A percentile compares a stretch with the other conserved stretches of the same genome.
Conservation (phyloP, 208 protist genomes). For the Sergeia podlipaevii region DNA sequence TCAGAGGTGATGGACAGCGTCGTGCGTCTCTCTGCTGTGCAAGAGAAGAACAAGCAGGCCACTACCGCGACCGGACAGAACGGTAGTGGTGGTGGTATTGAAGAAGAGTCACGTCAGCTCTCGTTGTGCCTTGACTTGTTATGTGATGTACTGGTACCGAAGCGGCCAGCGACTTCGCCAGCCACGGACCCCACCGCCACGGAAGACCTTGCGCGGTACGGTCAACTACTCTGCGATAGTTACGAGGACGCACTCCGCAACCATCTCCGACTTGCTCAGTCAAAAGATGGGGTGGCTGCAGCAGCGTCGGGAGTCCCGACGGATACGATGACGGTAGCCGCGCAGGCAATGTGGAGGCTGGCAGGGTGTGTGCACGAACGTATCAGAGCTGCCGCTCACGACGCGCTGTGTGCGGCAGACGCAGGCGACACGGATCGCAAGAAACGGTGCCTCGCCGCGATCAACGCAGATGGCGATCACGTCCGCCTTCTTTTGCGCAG, state of each 20-base stretch:
- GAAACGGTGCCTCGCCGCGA: constrained; percentile 20
- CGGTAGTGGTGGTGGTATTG: not conserved
- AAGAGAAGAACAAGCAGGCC: not conserved
- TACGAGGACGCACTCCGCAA: constrained; percentile 69
- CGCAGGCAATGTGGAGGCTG: constrained; percentile 41
- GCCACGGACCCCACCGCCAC: constrained; percentile 11
- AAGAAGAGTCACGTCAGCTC: constrained; percentile 7
- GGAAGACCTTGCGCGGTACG: constrained; percentile 48
- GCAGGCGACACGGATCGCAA: constrained; percentile 11
- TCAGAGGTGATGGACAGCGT: constrained; percentile 75
- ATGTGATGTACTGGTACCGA: constrained; percentile 6
- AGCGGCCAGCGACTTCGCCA: not conserved
- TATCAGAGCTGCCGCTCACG: constrained; percentile 37
- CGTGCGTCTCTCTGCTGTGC: constrained; percentile 26
- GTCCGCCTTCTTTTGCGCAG: constrained; percentile 48
- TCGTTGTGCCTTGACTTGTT: constrained; percentile 7
- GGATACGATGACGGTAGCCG: constrained; percentile 39
- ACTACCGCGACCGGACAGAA: constrained; percentile 4
- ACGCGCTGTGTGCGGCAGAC: constrained; percentile 21
- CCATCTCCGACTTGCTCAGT: constrained; percentile 10
- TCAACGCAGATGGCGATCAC: constrained; percentile 55
- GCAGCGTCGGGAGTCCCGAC: constrained; percentile 11
- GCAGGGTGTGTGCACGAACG: constrained; percentile 57
- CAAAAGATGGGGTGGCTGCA: not conserved
- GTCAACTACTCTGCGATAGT: constrained; percentile 65